A percentile compares a stretch with the other conserved stretches of the same genome.
Evolutionary conservation across 176 grass and related monocot genomes (phyloP).

Genomic region (Carex kokanica): DNA sequence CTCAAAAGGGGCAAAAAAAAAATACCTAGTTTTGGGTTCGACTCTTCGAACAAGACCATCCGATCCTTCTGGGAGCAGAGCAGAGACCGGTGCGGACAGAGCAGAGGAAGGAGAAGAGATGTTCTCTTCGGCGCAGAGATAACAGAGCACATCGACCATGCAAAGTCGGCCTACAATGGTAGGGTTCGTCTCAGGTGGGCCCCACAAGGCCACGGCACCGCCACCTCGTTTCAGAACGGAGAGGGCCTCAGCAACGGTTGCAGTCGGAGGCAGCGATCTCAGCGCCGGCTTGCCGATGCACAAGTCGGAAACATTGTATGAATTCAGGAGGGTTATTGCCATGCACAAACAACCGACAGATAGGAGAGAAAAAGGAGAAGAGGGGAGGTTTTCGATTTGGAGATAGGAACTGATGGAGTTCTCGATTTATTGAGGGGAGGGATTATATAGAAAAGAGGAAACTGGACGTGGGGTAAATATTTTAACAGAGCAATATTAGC

Average conservation of each 20-base stretch:
- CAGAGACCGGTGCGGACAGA: conserved; percentile 42
- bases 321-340: conserved; percentile 44
- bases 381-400: not conserved
- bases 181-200: not conserved
- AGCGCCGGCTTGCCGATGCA: conserved; percentile 90
- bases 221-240: conserved; percentile 28
- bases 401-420: not conserved
- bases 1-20: not conserved
- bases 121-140: conserved; percentile 51
- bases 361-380: not conserved
- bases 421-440: not conserved
- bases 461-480: not conserved
- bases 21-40: conserved; percentile 46
- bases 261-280: conserved; percentile 40
- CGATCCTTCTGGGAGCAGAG: conserved; percentile 31
- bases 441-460: not conserved
- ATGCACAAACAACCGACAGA: conserved; percentile 35
- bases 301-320: conserved; percentile 67
- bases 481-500: no score
- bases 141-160: conserved; percentile 58
- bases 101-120: conserved; percentile 32
- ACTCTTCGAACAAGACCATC: conserved; percentile 30
- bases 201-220: conserved; percentile 41
- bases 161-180: conserved; percentile 31
- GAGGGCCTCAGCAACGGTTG: conserved; percentile 40